Evolutionary conservation across 768 basidiomycete species (phyloP), one percentile per base, ranked within the genome.

Genomic region (Suillus weaverae): DNA sequence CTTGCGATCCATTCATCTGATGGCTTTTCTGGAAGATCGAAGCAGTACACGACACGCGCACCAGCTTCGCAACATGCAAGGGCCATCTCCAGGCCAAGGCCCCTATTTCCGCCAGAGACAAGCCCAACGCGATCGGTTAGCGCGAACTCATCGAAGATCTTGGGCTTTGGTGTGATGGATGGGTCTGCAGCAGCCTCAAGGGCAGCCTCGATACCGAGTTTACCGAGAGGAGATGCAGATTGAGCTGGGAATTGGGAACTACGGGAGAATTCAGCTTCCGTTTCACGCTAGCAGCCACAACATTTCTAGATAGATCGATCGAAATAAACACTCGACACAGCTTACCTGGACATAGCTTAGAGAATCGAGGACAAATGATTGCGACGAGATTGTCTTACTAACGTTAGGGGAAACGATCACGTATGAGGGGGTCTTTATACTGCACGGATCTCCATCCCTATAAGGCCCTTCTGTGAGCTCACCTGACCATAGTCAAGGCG

Each of bases 31-130:
- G 88, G 84, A 11, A 91, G 78, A 73, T 91, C 90, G 14, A 90
- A 76, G 71, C 89, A 90, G 74, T 91, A 91, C 20, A 91, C 81
- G 0, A 81, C 87, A 9, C 84, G 81, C 7, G 89, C 89, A 39
- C 91, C 91, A 16, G 85, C 88, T 77, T 93, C 92, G 50, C 84
- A 84, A 48, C 93, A 77, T 5, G 87, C 85, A 62, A 92, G 77
- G 41, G 90, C 90, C 88, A 90, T 89, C 78, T 94, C 92, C n/a
- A 94, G 85, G 3, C 92, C 92, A 18, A 94, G 83, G 0, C 92
- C 89, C 38, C 88, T 77, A 66, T 88, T 85, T 0, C 82, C 88
- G 6, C 89, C 89, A 0, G 88, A 85, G 35, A 90, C 85, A 50
- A 89, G 79, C 10, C 80, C 86, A 5, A 89, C 86, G 2, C 86